These are phyloP conservation scores for Penicillium sumatraense DNA, from an alignment of 2,329 filamentous ascomycete species.

Conservation along the genomic window DNA sequence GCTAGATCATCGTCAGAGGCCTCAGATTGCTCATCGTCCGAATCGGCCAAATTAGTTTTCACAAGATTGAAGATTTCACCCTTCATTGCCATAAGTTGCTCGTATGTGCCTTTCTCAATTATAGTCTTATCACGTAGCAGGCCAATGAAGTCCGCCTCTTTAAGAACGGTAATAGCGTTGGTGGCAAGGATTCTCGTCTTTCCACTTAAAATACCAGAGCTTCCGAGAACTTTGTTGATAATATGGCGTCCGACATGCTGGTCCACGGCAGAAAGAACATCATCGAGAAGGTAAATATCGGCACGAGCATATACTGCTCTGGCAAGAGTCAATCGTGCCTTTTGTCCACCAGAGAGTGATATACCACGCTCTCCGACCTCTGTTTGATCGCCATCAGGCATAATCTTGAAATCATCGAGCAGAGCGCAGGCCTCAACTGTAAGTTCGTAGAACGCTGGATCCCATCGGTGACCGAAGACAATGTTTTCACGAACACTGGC, in stretches of 20 bases:
- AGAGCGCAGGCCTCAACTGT: constrained; percentile 92
- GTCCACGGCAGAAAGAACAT: constrained; percentile 95
- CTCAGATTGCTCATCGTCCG: constrained; percentile 52
- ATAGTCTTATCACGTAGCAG: constrained; percentile 83
- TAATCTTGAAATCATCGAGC: constrained; percentile 83
- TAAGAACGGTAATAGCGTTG: constrained; percentile 89
- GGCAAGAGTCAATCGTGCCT: constrained; percentile 88
- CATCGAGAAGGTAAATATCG: constrained; percentile 94
- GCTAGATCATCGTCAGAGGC: constrained; percentile 65
- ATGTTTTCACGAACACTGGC: constrained; percentile 97
- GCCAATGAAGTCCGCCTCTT: constrained; percentile 86
- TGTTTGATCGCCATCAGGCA: constrained; percentile 95
- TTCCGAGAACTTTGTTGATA: constrained; percentile 90
- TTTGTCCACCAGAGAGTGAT: constrained; percentile 93
- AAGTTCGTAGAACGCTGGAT: constrained; percentile 90
- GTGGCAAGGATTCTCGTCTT: constrained; percentile 95
- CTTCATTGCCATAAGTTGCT: constrained; percentile 90
- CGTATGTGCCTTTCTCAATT: constrained; percentile 85
- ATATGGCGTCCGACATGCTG: constrained; percentile 95
- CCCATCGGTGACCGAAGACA: constrained; percentile 91
- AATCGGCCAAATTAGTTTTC: constrained; percentile 65
- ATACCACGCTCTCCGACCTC: constrained; percentile 97
- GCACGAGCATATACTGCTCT: constrained; percentile 94
- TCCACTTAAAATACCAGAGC: constrained; percentile 76
- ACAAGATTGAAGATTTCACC: constrained; percentile 85